A percentile compares a stretch with the other conserved stretches of the same genome.
These are phyloP conservation scores for Claviceps purpurea DNA, from an alignment of 2,329 filamentous ascomycete genomes.

Conservation along the genomic window DNA sequence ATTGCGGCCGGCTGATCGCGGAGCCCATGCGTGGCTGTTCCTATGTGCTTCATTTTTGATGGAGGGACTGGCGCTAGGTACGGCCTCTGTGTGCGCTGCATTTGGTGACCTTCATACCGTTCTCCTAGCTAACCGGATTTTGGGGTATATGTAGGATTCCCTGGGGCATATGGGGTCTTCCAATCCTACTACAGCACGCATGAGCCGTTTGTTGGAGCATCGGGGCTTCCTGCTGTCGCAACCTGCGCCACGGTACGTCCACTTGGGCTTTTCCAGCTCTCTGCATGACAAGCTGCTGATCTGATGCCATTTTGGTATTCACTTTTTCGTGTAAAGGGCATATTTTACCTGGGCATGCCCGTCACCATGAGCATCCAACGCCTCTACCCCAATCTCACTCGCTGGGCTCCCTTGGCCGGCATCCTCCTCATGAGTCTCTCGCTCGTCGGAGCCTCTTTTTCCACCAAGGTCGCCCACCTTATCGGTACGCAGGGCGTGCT, in stretches of 20 bases:
- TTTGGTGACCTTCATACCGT: too few relatives aligned
- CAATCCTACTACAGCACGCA: constrained; percentile 49
- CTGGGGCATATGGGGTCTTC: constrained; percentile 52
- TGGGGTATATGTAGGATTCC: constrained; percentile 34
- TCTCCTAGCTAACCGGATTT: neutral
- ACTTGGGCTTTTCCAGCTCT: neutral
- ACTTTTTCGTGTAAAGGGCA: constrained; percentile 17
- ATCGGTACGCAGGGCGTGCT: constrained; percentile 44
- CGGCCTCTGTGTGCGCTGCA: neutral
- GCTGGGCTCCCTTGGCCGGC: constrained; percentile 25
- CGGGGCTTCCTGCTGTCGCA: constrained; percentile 43
- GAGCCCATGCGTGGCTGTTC: constrained; percentile 23
- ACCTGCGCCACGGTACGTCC: constrained; percentile 37
- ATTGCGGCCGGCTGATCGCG: constrained; percentile 13
- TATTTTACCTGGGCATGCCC: constrained; percentile 36
- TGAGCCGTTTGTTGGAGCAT: constrained; percentile 36
- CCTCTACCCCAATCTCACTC: constrained; percentile 22
- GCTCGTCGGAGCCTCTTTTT: constrained; percentile 33
- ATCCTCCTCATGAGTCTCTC: constrained; percentile 34
- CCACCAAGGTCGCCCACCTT: constrained; percentile 32
- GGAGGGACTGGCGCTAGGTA: constrained; percentile 10
- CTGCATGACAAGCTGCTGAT: too few relatives aligned
- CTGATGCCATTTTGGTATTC: too few relatives aligned
- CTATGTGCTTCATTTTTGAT: constrained; percentile 12
- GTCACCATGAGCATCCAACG: constrained; percentile 31